phyloP scores from a whole-genome alignment of 2,329 filamentous ascomycete genomes.

The Neocatenulostroma microsporum region DNA sequence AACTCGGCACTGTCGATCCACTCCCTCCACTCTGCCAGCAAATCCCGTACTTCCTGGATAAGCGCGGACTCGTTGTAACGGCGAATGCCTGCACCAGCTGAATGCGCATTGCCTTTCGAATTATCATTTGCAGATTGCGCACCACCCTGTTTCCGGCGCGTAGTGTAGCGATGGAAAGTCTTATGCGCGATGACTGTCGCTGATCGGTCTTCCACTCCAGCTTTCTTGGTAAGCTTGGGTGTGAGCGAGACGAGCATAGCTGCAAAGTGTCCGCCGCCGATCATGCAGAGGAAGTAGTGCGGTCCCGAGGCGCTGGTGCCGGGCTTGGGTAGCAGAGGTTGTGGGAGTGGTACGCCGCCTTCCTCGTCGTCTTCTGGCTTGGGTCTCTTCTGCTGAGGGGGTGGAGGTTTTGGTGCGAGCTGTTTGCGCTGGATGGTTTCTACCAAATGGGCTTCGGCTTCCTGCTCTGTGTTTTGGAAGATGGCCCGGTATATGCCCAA shows the following conservation, averaged over 20 bases:
- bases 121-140: conserved; percentile 90
- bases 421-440: conserved; percentile 70
- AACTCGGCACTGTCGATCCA: conserved; percentile 79
- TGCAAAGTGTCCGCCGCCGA: conserved; percentile 94
- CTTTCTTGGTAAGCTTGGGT: conserved; percentile 65
- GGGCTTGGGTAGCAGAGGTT: conserved; percentile 22
- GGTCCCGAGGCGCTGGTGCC: conserved; percentile 58
- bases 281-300: conserved; percentile 96
- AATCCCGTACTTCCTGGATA: conserved; percentile 73
- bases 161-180: conserved; percentile 96
- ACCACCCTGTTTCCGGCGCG: conserved; percentile 89
- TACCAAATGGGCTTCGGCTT: conserved; percentile 52
- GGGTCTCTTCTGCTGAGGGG: conserved; percentile 33
- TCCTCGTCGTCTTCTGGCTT: conserved; percentile 37
- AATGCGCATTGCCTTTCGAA: conserved; percentile 88
- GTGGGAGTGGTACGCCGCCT: conserved; percentile 51
- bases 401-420: conserved; percentile 52
- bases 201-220: conserved; percentile 69
- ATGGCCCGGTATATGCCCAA: conserved; percentile 81
- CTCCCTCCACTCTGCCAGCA: conserved; percentile 76
- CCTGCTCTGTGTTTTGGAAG: conserved; percentile 64
- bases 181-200: conserved; percentile 89
- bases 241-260: conserved; percentile 89
- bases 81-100: conserved; percentile 80
- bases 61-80: conserved; percentile 91